These are phyloP conservation scores for Podaxis rugospora DNA, from an alignment of 768 basidiomycete species.

Conservation along the genomic window DNA sequence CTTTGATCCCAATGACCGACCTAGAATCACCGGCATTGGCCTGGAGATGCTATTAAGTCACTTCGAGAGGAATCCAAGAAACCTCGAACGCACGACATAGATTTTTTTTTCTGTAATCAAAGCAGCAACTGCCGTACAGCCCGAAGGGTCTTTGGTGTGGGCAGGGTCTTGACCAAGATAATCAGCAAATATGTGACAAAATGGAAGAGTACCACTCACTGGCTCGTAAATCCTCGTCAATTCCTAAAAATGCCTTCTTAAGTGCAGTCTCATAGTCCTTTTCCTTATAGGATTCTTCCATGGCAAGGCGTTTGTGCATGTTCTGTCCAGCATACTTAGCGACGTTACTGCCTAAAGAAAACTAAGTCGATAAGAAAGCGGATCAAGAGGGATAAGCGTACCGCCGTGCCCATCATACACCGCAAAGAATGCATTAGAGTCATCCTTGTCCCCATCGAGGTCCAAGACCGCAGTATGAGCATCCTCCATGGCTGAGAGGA, in stretches of 20 bases:
- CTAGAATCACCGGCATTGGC: constrained; percentile 98
- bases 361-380: constrained; percentile 11
- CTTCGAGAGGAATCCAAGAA: constrained; percentile 4
- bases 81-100: constrained; percentile 57
- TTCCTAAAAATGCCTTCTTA: constrained; percentile 87
- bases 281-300: constrained; percentile 68
- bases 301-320: constrained; percentile 70
- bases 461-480: constrained; percentile 76
- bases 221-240: constrained; percentile 93
- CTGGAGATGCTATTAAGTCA: constrained; percentile 36
- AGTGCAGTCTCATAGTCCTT: constrained; percentile 72
- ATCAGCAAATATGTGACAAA: constrained; percentile 14
- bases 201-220: constrained; percentile 19
- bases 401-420: constrained; percentile 99
- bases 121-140: constrained; percentile 92
- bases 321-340: constrained; percentile 84
- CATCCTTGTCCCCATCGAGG: constrained; percentile 47
- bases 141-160: constrained; percentile 88
- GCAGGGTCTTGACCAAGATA: constrained; percentile 59
- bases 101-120: constrained; percentile 81
- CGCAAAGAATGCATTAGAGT: constrained; percentile 81
- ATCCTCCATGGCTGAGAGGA: constrained; percentile 88
- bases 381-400: constrained; percentile 29
- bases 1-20: constrained; percentile 80
- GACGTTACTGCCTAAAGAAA: constrained; percentile 64